Evolutionary conservation across 257 asterid species (phyloP).

Genomic region (Verbena officinalis): DNA sequence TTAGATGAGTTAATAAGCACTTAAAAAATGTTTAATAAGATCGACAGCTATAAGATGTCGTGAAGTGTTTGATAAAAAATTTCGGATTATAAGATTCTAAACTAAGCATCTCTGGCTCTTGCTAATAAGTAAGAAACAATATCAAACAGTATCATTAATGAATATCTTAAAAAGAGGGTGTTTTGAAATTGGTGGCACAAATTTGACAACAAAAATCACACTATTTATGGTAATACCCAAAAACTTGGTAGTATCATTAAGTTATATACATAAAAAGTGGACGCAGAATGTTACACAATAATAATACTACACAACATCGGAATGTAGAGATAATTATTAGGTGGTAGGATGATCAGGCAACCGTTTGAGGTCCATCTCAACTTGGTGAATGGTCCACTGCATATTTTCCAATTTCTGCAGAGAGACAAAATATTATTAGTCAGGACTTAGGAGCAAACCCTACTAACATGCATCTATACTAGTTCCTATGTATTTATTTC

Average conservation of each 20-base stretch:
- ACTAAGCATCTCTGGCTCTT: too few relatives aligned
- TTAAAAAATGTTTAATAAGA: too few relatives aligned
- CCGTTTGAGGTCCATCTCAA: conserved; percentile 93
- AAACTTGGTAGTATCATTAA: conserved; percentile 1
- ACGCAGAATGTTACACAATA: conserved; percentile 12
- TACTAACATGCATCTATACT: conserved; percentile 8
- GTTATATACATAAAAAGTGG: conserved; percentile 16
- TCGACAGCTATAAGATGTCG: too few relatives aligned
- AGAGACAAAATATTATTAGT: not conserved
- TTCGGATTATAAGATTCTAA: too few relatives aligned
- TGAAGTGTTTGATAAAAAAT: too few relatives aligned
- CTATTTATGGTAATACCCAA: not conserved
- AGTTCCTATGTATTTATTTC: not conserved
- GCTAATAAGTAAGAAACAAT: too few relatives aligned
- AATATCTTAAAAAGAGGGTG: too few relatives aligned
- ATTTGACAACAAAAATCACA: not conserved
- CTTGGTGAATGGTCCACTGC: conserved; percentile 98
- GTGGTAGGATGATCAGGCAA: conserved; percentile 61
- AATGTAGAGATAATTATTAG: conserved; percentile 30
- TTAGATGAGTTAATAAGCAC: too few relatives aligned
- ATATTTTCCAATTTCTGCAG: conserved; percentile 90
- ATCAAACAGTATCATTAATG: too few relatives aligned
- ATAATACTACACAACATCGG: not conserved
- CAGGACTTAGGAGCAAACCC: conserved; percentile 9
- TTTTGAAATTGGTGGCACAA: too few relatives aligned